A percentile compares a stretch with the other conserved stretches of the same genome.
Evolutionary conservation across 371 early-diverging fungal species (phyloP).

Genomic region (Gilbertella persicaria): DNA sequence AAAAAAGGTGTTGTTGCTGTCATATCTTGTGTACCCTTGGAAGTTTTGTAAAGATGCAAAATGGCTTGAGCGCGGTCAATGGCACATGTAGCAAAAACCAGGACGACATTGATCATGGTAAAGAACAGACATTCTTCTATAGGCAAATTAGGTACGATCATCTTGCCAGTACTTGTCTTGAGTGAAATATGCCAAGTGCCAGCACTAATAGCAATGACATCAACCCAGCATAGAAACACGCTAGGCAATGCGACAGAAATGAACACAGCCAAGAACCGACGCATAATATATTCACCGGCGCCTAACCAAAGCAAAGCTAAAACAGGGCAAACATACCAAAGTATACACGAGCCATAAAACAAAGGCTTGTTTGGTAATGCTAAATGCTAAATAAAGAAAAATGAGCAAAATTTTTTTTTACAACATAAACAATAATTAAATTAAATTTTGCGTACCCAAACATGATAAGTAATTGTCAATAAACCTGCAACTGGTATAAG

Average conservation of each 20-base stretch:
- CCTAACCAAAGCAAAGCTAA: slow-evolving; percentile 59
- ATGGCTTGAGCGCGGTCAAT: slow-evolving; percentile 54
- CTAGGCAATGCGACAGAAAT: slow-evolving; percentile 48
- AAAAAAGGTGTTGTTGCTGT: background rate
- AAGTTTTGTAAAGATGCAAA: slow-evolving; percentile 23
- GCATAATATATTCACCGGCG: slow-evolving; percentile 56
- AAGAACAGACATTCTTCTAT: slow-evolving; percentile 69
- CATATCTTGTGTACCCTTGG: background rate
- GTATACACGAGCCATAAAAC: slow-evolving; percentile 60
- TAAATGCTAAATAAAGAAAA: slow-evolving; percentile 15
- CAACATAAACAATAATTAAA: background rate
- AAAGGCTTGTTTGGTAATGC: slow-evolving; percentile 41
- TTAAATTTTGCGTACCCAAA: slow-evolving; percentile 36
- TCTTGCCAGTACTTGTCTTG: slow-evolving; percentile 47
- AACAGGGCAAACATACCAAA: slow-evolving; percentile 59
- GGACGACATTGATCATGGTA: slow-evolving; percentile 51
- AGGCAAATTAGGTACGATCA: slow-evolving; percentile 51
- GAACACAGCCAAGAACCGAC: slow-evolving; percentile 30
- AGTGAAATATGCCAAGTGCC: slow-evolving; percentile 60
- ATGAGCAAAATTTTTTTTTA: background rate
- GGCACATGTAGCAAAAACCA: slow-evolving; percentile 63
- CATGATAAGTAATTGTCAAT: slow-evolving; percentile 30
- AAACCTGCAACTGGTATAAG: slow-evolving; percentile 39
- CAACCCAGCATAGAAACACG: slow-evolving; percentile 54
- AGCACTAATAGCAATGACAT: slow-evolving; percentile 51